Evolutionary conservation across 2,329 filamentous ascomycete species (phyloP).

Genomic region (Ophiostoma novo-ulmi): DNA sequence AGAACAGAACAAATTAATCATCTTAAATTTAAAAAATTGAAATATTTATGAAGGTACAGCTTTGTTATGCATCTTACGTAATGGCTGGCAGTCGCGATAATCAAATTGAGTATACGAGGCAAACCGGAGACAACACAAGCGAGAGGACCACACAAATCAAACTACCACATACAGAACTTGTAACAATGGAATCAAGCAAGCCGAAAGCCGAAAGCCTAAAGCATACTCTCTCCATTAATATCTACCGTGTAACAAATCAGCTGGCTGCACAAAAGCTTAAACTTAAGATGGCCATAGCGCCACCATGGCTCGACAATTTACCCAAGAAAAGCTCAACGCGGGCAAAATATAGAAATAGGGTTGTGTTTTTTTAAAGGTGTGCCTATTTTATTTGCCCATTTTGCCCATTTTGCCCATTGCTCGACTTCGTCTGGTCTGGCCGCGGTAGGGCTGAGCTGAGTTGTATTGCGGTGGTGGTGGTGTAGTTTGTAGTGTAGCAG

Average conservation of each 20-base stretch:
- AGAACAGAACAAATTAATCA: too few species aligned
- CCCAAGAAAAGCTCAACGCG: background rate
- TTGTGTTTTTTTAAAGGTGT: background rate
- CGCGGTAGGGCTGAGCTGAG: slow-evolving; percentile 7
- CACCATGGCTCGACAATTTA: background rate
- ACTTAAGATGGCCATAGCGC: background rate
- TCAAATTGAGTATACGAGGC: too few species aligned
- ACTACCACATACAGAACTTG: too few species aligned
- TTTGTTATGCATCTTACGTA: too few species aligned
- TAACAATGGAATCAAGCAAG: too few species aligned
- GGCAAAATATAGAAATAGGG: background rate
- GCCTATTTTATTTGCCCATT: background rate
- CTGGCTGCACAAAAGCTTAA: background rate
- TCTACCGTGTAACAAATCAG: background rate
- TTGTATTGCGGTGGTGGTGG: background rate
- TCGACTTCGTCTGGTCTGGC: background rate
- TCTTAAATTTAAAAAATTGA: too few species aligned
- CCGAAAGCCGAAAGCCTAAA: too few species aligned
- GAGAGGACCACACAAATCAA: too few species aligned
- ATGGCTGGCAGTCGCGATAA: too few species aligned
- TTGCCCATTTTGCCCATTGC: background rate
- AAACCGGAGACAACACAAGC: too few species aligned
- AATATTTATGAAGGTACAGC: too few species aligned
- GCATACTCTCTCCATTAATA: background rate
- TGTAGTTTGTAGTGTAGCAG: background rate